Percentiles rank a stretch among this genome's conserved stretches.
These are phyloP conservation scores for Leucosporidium yakuticum DNA, from an alignment of 768 basidiomycete genomes.

Conservation along the genomic window DNA sequence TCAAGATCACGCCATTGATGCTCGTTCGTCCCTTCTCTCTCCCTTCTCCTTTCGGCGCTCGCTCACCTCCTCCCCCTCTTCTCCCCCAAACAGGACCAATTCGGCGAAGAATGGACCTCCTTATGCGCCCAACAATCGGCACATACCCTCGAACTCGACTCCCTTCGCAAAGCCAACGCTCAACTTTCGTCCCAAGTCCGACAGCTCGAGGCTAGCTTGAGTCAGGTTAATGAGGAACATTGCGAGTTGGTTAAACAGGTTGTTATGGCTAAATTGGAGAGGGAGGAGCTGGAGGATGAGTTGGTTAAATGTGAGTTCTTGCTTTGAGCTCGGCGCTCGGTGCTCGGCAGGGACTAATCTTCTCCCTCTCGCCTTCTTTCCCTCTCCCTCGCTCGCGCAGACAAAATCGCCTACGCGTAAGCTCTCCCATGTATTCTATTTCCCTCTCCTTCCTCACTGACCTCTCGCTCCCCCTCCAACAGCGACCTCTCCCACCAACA, in stretches of 20 bases:
- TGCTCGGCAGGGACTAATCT: background rate
- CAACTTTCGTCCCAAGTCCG: conserved; percentile 70
- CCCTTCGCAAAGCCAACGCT: conserved; percentile 72
- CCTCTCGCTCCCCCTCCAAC: background rate
- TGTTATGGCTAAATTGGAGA: conserved; percentile 76
- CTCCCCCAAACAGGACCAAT: conserved; percentile 17
- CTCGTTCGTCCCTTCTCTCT: conserved; percentile 48
- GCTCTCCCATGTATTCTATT: background rate
- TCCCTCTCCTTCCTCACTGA: background rate
- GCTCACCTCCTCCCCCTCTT: background rate
- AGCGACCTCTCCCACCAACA: background rate
- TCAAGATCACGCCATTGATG: conserved; percentile 93
- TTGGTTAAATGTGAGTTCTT: conserved; percentile 78
- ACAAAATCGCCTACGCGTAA: conserved; percentile 33
- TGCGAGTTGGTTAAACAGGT: conserved; percentile 58
- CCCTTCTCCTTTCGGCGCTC: background rate
- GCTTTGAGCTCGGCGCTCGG: too few species aligned
- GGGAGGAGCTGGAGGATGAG: conserved; percentile 89
- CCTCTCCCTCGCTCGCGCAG: background rate
- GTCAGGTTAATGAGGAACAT: conserved; percentile 75
- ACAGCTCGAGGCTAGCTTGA: conserved; percentile 67
- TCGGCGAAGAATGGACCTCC: conserved; percentile 30
- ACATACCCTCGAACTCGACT: conserved; percentile 76
- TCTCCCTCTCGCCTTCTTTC: background rate
- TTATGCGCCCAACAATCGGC: conserved; percentile 51